These are phyloP conservation scores for Arachnomyces sp. DNA, from an alignment of 2,329 filamentous ascomycete species.

Conservation along the genomic window DNA sequence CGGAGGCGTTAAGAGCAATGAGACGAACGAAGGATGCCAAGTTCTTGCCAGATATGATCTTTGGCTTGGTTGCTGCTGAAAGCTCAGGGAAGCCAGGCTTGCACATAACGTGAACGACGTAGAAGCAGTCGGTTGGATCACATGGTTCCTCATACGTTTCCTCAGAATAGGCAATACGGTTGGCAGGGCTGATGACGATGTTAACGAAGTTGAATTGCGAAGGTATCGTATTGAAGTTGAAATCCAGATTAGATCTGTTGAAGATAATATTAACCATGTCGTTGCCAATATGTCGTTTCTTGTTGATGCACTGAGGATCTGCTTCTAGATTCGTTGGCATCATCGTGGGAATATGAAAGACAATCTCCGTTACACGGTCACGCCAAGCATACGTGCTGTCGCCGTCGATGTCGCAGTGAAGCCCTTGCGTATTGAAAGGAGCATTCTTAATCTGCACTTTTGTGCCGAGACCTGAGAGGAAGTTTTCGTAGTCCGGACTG, in stretches of 20 bases:
- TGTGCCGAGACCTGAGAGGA: conserved; percentile 73
- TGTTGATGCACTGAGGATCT: conserved; percentile 67
- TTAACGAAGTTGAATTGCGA: conserved; percentile 96
- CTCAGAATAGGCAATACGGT: conserved; percentile 29
- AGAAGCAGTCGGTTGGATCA: conserved; percentile 51
- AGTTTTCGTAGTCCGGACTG: conserved; percentile 78
- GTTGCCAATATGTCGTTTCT: conserved; percentile 94
- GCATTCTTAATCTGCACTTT: conserved; percentile 72
- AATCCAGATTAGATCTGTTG: conserved; percentile 87
- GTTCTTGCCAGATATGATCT: conserved; percentile 75
- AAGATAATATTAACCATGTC: conserved; percentile 98
- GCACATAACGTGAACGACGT: conserved; percentile 77
- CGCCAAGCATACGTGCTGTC: conserved; percentile 89
- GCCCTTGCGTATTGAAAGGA: conserved; percentile 84
- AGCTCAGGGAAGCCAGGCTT: conserved; percentile 85
- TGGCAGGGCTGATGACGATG: conserved; percentile 84
- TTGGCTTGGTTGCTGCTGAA: conserved; percentile 78
- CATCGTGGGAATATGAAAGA: conserved; percentile 93
- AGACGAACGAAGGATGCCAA: conserved; percentile 80
- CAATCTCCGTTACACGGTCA: conserved; percentile 86
- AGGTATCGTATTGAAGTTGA: conserved; percentile 83
- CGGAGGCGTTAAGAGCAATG: conserved; percentile 82
- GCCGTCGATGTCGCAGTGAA: conserved; percentile 78
- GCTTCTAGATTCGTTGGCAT: conserved; percentile 82
- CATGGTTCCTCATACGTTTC: conserved; percentile 24